Base-by-base conservation (phyloP, 441 rosid genomes). In the Omphalea diandra region DNA sequence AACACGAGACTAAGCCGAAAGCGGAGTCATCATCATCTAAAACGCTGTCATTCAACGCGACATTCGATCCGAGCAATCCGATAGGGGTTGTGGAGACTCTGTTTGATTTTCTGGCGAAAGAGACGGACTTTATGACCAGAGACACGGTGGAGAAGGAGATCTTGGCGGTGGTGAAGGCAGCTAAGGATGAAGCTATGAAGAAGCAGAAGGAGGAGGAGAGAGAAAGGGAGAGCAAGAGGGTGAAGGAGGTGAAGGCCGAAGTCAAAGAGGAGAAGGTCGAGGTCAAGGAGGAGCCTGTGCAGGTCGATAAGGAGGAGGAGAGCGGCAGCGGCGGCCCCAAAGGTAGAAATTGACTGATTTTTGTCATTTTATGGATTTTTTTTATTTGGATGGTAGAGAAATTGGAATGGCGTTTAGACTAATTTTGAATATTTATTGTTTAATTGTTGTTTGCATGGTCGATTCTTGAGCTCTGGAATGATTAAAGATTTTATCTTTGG, bases 81-180 rank as follows among this genome's bases (percentile, higher is more conserved):
- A 64, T 86, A 63, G 86, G 80, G 73, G 83, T 94, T 53, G 74
- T 90, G 75, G 81, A 83, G 84, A 76, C 76, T 55, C 83, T 86
- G 41, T 80, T 90, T 31, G 89, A 91, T 46, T 94, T 94, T 75
- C 44, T 94, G 7, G 92, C 69, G 11, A 73, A 79, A 54, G 89
- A 88, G 78, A 90, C 81, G 69, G 88, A 87, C 72, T 91, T 84
- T 63, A 80, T 94, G 5, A 75, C 62, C 53, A 80, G 79, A 68
- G 86, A 79, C 38, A 50, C 81, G 26, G 84, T 83, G 14, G 97
- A 87, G 84, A 75, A 73, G 79, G 88, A 91, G 83, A 83, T 93
- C 78, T 69, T 71, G 24, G 84, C 77, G 35, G 81, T 79, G 33
- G 76, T 87, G 57, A 82, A 75, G 73, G 84, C 83, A 0, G 85